Base-by-base conservation (phyloP, 2,329 filamentous ascomycete species). In the Colletotrichum sp. region DNA sequence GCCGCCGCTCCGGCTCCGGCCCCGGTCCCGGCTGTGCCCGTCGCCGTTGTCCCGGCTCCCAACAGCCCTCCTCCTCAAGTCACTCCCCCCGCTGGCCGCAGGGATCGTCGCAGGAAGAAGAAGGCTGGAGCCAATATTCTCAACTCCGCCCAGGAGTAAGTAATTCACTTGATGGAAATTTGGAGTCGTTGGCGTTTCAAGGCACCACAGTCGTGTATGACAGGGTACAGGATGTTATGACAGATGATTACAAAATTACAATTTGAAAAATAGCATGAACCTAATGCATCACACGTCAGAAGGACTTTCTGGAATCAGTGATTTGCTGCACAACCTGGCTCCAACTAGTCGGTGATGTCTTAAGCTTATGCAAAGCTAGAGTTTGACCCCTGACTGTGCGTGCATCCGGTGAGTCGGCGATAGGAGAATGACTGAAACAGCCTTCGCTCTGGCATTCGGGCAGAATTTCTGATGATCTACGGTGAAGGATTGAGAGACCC, bases 161-260 rank as follows among this genome's bases (percentile, higher is more conserved):
- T 44, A 55, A 26, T 9, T 52, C 39, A 67, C 26, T 30, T 67
- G n/a, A 28, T 64, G 26, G n/a, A 26, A 28, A 67, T 64, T 44
- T 18, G 63, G 73, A 67, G 49, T 75, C 30, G 32, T 75, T 32
- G 69, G 73, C 44, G 69, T 76, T 76, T 49, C 39, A 49, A 72
- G 39, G 70, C 57, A 68, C 69, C 24, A 72, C 18, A 32, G 39
- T 55, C 57, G 69, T 21, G 65, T 16, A 34, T 26, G 55, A 64
- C 28, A 28, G 12, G 63, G 12, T 55, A 28, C 6, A 57, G 21
- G 36, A 34, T 49, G 18, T 49, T 16, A 63, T 70, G 57, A 62
- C 32, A 39, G 52, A 32, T 55, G 26, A 30, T n/a, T 55, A 67
- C n/a, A 72, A 18, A n/a, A 75, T 44, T 49, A 55, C 30, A 39